Evolutionary conservation across 1,284 basidiomycete genomes (phyloP), one percentile per base, ranked within the genome.

Genomic region (Sporisorium sorghi): DNA sequence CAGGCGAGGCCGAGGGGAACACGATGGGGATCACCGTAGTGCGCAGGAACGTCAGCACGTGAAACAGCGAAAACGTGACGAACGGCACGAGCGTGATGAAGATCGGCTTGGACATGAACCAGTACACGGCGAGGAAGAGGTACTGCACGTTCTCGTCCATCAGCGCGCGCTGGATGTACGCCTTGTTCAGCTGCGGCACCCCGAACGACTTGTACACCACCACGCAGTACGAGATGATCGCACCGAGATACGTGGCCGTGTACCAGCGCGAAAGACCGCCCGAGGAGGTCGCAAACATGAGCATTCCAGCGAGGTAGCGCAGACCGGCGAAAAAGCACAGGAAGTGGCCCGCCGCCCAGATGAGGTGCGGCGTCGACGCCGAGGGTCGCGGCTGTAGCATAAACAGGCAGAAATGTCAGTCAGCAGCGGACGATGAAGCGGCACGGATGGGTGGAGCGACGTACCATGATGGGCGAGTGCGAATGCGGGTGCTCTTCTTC

Each of bases 121-220:
- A 85, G 78, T 84, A 83, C 32, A 85, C 65, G 4, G 83, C 82
- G 21, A 84, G 64, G 51, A 82, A 73, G 33, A 84, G 73, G 62
- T 85, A 85, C 65, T 84, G 83, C 32, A 85, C 84, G 57, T 85
- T 85, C 63, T 85, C 84, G 47, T 85, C 84, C 80, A 85, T 82
- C 19, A 79, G 57, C 1, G 83, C 82, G 26, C 84, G 80, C 66
- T 84, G 82, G n/a, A 85, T 63, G 71, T 82, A 84, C 0, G 82
- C 69, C 44, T 77, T 77, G 58, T 78, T 82, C 50, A 81, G 69
- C 40, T 83, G 83, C 14, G 83, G 84, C 10, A 83, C 72, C 11
- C 82, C 83, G 37, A 83, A 83, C 35, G 76, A 78, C 61, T 84
- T 84, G 75, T 85, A 85, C 26, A 84, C 82, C 33, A 85, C 84